Evolutionary conservation across 306 rosid genomes (phyloP), one percentile per base, ranked within the genome.

Genomic region (Cicer yamashitae): DNA sequence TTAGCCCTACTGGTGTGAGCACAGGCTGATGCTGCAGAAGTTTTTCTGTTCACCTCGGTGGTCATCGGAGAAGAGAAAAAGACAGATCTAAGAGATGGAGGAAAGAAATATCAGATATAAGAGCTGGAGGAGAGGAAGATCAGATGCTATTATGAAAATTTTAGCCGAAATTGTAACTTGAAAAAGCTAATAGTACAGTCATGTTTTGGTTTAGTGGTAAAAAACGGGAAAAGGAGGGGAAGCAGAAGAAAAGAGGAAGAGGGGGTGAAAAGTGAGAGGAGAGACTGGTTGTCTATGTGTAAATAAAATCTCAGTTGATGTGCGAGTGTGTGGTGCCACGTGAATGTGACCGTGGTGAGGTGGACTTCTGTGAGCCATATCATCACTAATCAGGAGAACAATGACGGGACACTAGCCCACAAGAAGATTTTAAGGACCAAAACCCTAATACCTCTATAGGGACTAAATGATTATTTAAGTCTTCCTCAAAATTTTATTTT

Each of bases 11-110:
- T 79, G 11, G 96, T 89, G 85, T 87, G 96, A 82, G 91, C 76
- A 45, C 90, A 68, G 17, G 94, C 98, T 43, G 93, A 87, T 4
- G 92, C 89, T 11, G 98, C 96, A 3, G 88, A 88, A 60, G 89
- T 83, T 82, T 82, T 94, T 78, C 96, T 64, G 86, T 74, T 90
- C 45, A 78, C 64, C 13, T 86, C 87, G 10, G 78, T 77, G 46
- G 89, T 96, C 96, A 93, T 18, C 37, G 48, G 18, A 47, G 20
- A 43, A 9, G 54, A 53, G 6, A 62, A 62, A 8, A 54, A 18
- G 34, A 54, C 10, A 54, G 13, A 56, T 9, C 62, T 56, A 56
- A 56, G 14, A 56, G 10, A 7, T 5, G 37, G 37, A 5, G 38
- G 38, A 56, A 25, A 54, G 62, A 13, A 56, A 22, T n/a, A 20